phyloP scores from a whole-genome alignment of 768 basidiomycete species.

The Dentipellis sp. region DNA sequence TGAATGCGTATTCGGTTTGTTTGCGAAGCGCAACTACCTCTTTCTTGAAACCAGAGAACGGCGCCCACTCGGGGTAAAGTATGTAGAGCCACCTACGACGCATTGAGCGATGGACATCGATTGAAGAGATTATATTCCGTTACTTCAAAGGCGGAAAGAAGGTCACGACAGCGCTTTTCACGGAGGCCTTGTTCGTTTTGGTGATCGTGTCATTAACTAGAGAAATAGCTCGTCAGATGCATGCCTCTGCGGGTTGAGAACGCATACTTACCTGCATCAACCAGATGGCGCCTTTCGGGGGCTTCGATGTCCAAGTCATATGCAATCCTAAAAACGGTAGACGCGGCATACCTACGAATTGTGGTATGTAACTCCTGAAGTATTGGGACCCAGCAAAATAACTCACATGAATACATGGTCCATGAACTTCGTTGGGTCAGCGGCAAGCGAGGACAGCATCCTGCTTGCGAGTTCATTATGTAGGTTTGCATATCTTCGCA shows the following conservation, averaged over 20 bases:
- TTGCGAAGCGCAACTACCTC: background rate
- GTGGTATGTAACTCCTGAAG: background rate
- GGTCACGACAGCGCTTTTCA: background rate
- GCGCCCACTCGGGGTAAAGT: background rate
- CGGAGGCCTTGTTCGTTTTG: background rate
- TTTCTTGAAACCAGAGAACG: background rate
- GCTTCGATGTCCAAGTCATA: background rate
- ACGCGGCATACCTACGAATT: background rate
- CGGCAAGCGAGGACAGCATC: background rate
- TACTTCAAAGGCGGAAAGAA: background rate
- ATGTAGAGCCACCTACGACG: background rate
- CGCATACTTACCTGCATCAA: background rate
- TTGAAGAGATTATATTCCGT: too few relatives aligned
- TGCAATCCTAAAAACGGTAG: background rate
- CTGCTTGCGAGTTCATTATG: background rate
- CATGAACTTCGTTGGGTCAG: background rate
- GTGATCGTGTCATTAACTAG: background rate
- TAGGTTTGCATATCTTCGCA: background rate
- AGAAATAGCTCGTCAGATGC: too few relatives aligned
- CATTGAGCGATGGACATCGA: too few relatives aligned
- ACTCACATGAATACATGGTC: background rate
- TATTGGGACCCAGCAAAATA: background rate
- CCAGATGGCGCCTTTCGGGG: background rate
- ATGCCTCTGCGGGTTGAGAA: background rate
- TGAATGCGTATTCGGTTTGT: background rate